These are phyloP conservation scores for Teratosphaeria viscida DNA, from an alignment of 2,329 filamentous ascomycete genomes.

Conservation along the genomic window DNA sequence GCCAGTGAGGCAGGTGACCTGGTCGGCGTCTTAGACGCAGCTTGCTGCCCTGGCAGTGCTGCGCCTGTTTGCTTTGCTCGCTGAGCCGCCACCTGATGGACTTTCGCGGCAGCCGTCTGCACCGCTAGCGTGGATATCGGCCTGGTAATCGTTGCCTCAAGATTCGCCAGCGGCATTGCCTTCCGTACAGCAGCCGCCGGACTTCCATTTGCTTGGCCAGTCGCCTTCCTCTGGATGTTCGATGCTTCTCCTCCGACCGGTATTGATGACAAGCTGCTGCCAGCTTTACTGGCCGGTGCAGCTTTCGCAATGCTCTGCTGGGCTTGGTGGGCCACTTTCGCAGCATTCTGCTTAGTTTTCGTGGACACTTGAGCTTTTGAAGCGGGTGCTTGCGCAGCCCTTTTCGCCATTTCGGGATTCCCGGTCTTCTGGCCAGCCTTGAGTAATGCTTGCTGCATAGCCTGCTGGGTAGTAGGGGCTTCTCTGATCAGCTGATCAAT, in stretches of 20 bases:
- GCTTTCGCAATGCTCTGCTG: slow-evolving; percentile 7
- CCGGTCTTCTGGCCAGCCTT: slow-evolving; percentile 17
- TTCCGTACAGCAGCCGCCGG: slow-evolving; percentile 16
- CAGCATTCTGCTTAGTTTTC: slow-evolving; percentile 13
- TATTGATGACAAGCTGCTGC: slow-evolving; percentile 7
- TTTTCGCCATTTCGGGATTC: slow-evolving; percentile 14
- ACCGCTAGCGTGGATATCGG: slow-evolving; percentile 25
- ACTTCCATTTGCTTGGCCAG: slow-evolving; percentile 1
- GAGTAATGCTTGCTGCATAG: slow-evolving; percentile 17
- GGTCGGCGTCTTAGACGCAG: neutral
- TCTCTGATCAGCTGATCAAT: slow-evolving; percentile 19
- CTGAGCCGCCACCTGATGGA: slow-evolving; percentile 20
- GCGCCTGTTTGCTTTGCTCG: slow-evolving; percentile 15
- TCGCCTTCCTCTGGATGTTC: slow-evolving; percentile 2
- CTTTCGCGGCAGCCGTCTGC: slow-evolving; percentile 18
- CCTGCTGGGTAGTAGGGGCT: slow-evolving; percentile 19
- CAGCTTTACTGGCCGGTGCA: slow-evolving; percentile 4
- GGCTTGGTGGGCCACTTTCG: slow-evolving; percentile 10
- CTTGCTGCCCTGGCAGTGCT: slow-evolving; percentile 15
- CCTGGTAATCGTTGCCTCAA: slow-evolving; percentile 24
- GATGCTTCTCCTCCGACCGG: slow-evolving; percentile 8
- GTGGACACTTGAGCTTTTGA: slow-evolving; percentile 12
- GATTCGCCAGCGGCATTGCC: slow-evolving; percentile 23
- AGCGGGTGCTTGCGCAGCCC: slow-evolving; percentile 14
- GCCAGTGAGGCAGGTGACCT: neutral